A percentile compares a stretch with the other conserved stretches of the same genome.
These are phyloP conservation scores for Diplodia scrobiculata DNA, from an alignment of 2,329 filamentous ascomycete genomes.

Conservation along the genomic window DNA sequence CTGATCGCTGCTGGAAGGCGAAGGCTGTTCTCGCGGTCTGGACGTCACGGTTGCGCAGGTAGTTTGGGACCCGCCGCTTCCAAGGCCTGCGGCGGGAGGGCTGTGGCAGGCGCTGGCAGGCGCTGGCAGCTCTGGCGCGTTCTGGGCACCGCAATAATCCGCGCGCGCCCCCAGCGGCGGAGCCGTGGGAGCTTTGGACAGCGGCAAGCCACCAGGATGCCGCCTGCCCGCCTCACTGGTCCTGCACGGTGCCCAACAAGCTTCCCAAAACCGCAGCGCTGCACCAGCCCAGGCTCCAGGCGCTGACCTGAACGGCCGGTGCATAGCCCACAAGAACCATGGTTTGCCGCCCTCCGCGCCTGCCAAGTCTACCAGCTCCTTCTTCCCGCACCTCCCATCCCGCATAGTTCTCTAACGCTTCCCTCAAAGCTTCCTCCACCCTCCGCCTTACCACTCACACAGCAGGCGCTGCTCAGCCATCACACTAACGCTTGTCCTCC, in stretches of 20 bases:
- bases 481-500: neutral
- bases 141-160: slow-evolving; percentile 3
- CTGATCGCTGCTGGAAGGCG: neutral
- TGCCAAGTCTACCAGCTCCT: neutral
- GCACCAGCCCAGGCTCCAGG: slow-evolving; percentile 1
- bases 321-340: slow-evolving; percentile 19
- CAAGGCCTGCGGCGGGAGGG: neutral
- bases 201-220: neutral
- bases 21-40: neutral
- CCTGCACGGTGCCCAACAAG: slow-evolving; percentile 25
- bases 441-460: neutral
- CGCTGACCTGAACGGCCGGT: slow-evolving; percentile 15
- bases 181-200: neutral
- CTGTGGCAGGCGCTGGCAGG: neutral
- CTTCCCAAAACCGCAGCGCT: slow-evolving; percentile 25
- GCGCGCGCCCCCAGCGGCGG: slow-evolving; percentile 9
- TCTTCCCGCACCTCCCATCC: neutral
- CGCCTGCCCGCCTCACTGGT: neutral
- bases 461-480: neutral
- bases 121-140: neutral
- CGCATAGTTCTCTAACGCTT: neutral
- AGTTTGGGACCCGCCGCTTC: neutral
- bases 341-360: slow-evolving; percentile 16
- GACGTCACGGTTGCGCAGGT: slow-evolving; percentile 22
- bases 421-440: neutral